Evolutionary conservation across 768 basidiomycete species (phyloP), one percentile per base, ranked within the genome.

Genomic region (Boletus sp.): DNA sequence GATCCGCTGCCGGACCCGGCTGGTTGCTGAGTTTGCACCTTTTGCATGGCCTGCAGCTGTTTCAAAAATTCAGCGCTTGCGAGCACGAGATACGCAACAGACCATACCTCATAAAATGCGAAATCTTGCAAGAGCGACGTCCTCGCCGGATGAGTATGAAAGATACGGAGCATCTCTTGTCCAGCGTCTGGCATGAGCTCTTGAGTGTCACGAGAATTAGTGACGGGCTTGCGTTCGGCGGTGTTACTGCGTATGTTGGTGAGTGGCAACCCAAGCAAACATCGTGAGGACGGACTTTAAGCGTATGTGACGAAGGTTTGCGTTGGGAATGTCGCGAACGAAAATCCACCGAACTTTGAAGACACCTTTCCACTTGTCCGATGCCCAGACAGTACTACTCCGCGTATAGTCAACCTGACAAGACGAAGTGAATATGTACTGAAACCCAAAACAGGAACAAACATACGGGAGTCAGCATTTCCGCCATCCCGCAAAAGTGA

Each of bases 291-390:
- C 57, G 39, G 62, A 93, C 92, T 87, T 89, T 48, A 95, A 75
- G 60, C 91, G 87, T 68, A 97, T 95, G 72, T 96, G 94, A 47
- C 94, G 81, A 47, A 97, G 74, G 52, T 87, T 90, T 61, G 90
- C 83, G 66, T 95, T 95, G 28, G 93, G 94, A 49, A 94, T 94
- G 68, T 98, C 96, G 55, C 94, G 87, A 55, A 99, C 94, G 70
- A 94, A 98, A 60, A 98, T 87, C 97, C 97, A 98, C 55, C 89
- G 83, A 28, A 99, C 93, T 76, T 95, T 96, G 80, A 99, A 97
- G 51, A 98, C 93, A 24, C 97, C 97, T 73, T 99, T 98, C 97
- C 97, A 99, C 71, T 99, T 99, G 75, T 98, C 95, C 35, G 95
- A 95, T 1, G 95, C 95, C 97, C 97, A 99, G 18, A 99, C 97